Percentiles rank a stretch among this genome's conserved stretches.
These are phyloP conservation scores for Blastobotrys petasosporus DNA, from an alignment of 1,139 yeast genomes.

Conservation along the genomic window DNA sequence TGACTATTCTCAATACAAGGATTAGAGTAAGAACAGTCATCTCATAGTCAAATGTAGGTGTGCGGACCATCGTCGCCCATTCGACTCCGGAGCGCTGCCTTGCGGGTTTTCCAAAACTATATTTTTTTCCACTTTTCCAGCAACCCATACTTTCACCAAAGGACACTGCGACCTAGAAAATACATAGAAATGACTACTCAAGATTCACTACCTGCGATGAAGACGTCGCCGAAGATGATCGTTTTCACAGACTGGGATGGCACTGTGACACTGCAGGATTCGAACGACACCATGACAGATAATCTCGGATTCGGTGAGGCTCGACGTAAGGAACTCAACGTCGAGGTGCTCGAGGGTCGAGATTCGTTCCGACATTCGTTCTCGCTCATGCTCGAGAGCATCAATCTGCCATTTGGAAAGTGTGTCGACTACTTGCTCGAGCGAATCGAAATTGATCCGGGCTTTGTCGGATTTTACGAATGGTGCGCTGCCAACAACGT, in stretches of 20 bases:
- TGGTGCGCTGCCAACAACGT: constrained; percentile 70
- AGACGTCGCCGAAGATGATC: constrained; percentile 51
- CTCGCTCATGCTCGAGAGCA: constrained; percentile 72
- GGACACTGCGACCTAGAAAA: too few species aligned
- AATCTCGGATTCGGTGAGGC: constrained; percentile 77
- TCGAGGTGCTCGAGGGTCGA: constrained; percentile 63
- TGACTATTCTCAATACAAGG: too few species aligned
- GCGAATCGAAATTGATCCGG: constrained; percentile 77
- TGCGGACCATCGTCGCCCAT: too few species aligned
- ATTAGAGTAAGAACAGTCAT: too few species aligned
- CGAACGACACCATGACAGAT: constrained; percentile 88
- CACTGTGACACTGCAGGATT: constrained; percentile 86
- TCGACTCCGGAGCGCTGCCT: too few species aligned
- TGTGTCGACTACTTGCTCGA: constrained; percentile 54
- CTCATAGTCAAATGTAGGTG: too few species aligned
- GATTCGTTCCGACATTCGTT: constrained; percentile 73
- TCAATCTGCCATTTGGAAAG: constrained; percentile 69
- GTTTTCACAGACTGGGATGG: constrained; percentile 98
- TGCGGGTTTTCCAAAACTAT: too few species aligned
- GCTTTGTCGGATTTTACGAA: constrained; percentile 71
- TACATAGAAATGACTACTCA: too few species aligned
- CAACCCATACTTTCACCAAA: too few species aligned
- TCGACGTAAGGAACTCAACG: constrained; percentile 61
- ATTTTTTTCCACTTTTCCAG: too few species aligned
- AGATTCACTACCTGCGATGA: constrained; percentile 27